Conservation (phyloP, 2,329 filamentous ascomycete species). For the Cladophialophora psammophila region DNA sequence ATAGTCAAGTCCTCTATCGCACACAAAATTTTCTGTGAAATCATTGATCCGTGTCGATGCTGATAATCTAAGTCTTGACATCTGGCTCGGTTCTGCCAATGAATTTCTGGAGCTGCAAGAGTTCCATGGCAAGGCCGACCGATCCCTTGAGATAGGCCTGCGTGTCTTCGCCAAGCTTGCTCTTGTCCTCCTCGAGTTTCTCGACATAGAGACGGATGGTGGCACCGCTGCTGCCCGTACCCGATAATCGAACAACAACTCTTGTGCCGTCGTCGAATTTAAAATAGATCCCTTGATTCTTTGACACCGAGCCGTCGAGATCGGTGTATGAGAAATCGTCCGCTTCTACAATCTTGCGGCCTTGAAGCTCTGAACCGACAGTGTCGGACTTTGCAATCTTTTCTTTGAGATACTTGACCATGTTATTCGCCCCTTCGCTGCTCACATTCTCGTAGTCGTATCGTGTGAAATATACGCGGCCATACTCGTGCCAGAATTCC, state of each 20-base stretch:
- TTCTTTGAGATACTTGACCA: constrained; percentile 80
- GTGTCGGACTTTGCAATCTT: constrained; percentile 78
- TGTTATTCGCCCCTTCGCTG: constrained; percentile 86
- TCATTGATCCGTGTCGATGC: constrained; percentile 7
- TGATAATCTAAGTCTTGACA: constrained; percentile 79
- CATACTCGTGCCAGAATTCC: constrained; percentile 96
- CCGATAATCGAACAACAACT: constrained; percentile 92
- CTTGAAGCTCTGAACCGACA: constrained; percentile 80
- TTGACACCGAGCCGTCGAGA: constrained; percentile 93
- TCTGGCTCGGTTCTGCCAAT: constrained; percentile 92
- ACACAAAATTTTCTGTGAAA: not conserved
- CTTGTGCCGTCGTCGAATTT: constrained; percentile 94
- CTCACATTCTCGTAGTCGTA: constrained; percentile 98
- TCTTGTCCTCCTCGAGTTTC: constrained; percentile 85
- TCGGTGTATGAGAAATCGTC: constrained; percentile 99
- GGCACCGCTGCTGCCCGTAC: constrained; percentile 91
- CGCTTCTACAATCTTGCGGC: constrained; percentile 84
- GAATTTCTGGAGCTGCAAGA: constrained; percentile 93
- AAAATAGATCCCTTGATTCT: constrained; percentile 94
- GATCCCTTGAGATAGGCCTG: constrained; percentile 94
- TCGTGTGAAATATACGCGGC: constrained; percentile 97
- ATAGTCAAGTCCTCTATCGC: not conserved
- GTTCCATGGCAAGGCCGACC: constrained; percentile 80
- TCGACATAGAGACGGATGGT: constrained; percentile 98
- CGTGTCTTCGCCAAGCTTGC: constrained; percentile 79